Conservation (phyloP, 768 basidiomycete species). For the Fomitopsis serialis region DNA sequence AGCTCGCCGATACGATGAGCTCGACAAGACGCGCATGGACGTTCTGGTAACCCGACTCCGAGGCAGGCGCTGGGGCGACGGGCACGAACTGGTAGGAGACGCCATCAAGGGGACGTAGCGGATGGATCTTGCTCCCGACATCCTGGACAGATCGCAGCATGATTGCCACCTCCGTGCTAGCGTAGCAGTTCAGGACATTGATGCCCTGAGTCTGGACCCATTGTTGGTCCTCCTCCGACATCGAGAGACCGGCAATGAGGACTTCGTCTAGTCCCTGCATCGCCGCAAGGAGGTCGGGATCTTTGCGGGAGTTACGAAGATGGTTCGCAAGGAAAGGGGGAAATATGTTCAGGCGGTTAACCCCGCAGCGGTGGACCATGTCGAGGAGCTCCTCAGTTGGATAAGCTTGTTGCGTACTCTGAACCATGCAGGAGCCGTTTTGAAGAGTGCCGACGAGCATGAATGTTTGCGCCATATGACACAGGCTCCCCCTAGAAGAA, state of each 20-base stretch:
- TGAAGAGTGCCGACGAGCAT: conserved; percentile 32
- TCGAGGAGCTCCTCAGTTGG: conserved; percentile 25
- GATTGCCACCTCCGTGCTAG: conserved; percentile 23
- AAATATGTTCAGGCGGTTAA: conserved; percentile 27
- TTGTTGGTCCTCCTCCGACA: conserved; percentile 46
- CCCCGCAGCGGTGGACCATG: conserved; percentile 52
- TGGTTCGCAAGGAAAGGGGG: conserved; percentile 24
- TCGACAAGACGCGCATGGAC: conserved; percentile 51
- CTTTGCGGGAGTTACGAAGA: conserved; percentile 42
- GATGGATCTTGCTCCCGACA: conserved; percentile 28
- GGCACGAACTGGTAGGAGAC: conserved; percentile 64
- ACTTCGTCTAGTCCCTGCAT: conserved; percentile 24
- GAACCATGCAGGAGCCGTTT: conserved; percentile 22
- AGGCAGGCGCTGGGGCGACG: conserved; percentile 33
- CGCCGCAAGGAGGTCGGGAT: conserved; percentile 46
- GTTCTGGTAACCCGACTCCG: conserved; percentile 38
- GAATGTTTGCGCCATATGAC: conserved; percentile 74
- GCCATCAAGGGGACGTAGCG: conserved; percentile 52
- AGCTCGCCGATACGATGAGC: conserved; percentile 61
- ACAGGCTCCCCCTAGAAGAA: conserved; percentile 69
- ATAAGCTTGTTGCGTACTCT: conserved; percentile 20
- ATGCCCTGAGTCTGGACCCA: conserved; percentile 25
- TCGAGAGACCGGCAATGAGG: conserved; percentile 24
- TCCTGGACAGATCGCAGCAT: conserved; percentile 26
- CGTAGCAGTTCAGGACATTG: conserved; percentile 40